Base-by-base conservation (phyloP, 306 rosid genomes). In the Rosa chinensis region DNA sequence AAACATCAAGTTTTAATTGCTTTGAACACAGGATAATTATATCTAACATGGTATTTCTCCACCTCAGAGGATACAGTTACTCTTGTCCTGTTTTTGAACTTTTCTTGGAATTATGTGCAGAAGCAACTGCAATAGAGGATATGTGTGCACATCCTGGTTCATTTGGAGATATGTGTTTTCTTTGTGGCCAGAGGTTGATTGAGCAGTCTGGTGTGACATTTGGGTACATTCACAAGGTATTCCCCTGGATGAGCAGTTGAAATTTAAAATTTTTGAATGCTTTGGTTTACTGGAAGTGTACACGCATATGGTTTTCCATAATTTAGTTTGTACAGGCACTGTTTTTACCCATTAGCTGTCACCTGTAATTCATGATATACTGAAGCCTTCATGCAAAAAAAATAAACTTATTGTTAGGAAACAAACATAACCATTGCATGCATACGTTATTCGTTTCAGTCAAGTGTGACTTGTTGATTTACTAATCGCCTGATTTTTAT, bases 171-270 rank as follows among this genome's bases (percentile, higher is more conserved):
- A 88, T 91, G 94, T 91, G 98, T 66, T 84, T 89, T 71, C 76
- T 77, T 23, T 93, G 97, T 84, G 98, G 98, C 50, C 86, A 91
- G 74, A 86, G 84, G 84, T 66, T 93, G 85, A 88, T 84, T 68
- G 92, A 77, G 40, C 90, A 91, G 70, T 84, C 92, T 81, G 98
- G 97, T 21, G 93, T 91, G 78, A 87, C 92, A 23, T 86, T 93
- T 84, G 93, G 93, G 44, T 93, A 93, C 84, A 91, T 91, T 82
- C 97, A 90, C 56, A 91, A 91, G 94, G 97, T 95, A 88, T 58
- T 44, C 55, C 55, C 66, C 64, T 73, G 17, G 70, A 84, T 78
- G 40, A 56, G 28, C 75, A 20, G 66, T 61, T 77, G 58, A 74
- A 78, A 68, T 40, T 14, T 35, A 20, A 16, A 18, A 2, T 7